A percentile compares a stretch with the other conserved stretches of the same genome.
Conservation (phyloP, 2,329 filamentous ascomycete species). For the Phialemoniopsis sp. region DNA sequence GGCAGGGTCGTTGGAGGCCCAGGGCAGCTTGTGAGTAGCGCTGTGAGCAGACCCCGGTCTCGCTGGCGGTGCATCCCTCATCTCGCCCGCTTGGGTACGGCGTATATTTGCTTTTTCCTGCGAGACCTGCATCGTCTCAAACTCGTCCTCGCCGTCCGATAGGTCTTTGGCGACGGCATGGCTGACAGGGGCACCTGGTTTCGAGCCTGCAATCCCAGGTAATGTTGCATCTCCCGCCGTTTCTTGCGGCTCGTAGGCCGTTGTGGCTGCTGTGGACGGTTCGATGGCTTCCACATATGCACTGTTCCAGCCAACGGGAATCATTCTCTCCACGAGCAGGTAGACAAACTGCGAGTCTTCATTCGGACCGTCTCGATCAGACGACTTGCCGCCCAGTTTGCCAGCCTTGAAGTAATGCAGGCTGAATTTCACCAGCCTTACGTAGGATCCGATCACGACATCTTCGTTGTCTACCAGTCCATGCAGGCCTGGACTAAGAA, state of each 20-base stretch:
- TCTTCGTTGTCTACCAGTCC: conserved; percentile 39
- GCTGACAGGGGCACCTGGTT: too few relatives aligned
- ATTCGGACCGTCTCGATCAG: conserved; percentile 9
- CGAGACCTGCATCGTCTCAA: conserved; percentile 10
- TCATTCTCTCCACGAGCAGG: conserved; percentile 39
- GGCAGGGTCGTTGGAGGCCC: conserved; percentile 32
- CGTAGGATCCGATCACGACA: conserved; percentile 43
- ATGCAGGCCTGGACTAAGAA: conserved; percentile 41
- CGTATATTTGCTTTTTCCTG: conserved; percentile 7
- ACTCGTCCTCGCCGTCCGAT: conserved; percentile 20
- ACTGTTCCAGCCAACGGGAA: conserved; percentile 44
- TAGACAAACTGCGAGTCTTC: conserved; percentile 26
- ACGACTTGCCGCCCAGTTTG: conserved; percentile 6
- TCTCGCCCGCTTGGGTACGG: conserved; percentile 1
- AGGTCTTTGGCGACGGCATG: too few relatives aligned
- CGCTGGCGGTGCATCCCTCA: conserved; percentile 1
- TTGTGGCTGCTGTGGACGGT: too few relatives aligned
- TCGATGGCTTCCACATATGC: conserved; percentile 21
- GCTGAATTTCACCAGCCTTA: conserved; percentile 38
- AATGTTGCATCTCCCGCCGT: conserved; percentile 6
- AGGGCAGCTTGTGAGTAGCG: conserved; percentile 22
- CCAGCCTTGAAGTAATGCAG: conserved; percentile 11
- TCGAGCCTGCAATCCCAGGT: conserved; percentile 9
- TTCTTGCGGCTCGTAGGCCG: conserved; percentile 1
- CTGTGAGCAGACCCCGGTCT: conserved; percentile 1